Evolutionary conservation across 2,329 filamentous ascomycete genomes (phyloP), one percentile per base, ranked within the genome.

Genomic region (Elsinoe australis): DNA sequence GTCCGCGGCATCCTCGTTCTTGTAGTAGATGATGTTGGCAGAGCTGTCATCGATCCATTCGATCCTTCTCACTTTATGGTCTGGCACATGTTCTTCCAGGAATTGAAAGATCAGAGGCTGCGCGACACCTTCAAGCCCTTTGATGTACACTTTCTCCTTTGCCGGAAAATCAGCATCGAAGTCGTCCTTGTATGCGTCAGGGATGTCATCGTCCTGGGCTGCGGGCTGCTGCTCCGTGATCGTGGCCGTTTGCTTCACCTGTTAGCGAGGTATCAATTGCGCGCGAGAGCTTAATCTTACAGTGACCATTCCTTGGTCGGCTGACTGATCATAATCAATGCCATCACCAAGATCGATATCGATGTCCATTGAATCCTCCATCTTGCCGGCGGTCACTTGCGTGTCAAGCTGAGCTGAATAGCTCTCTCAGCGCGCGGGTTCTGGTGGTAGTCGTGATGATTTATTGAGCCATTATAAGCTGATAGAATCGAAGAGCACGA

Each of bases 21-120:
- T 72, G 49, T 72, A 71, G 68, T 92, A 96, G 46, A 94, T 67
- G 47, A 95, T 72, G 62, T 96, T 96, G 53, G 87, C 87, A 0
- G 87, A 90, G 5, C 79, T 82, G 65, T 98, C 92, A 63, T 96
- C 87, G 55, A 98, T 87, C 92, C 92, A 98, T 68, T 96, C 88
- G 54, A 95, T 73, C 52, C 78, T 75, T 49, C 76, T 70, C 49
- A 81, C 71, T 46, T 69, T 60, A 49, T 74, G 71, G 10, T 66
- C 63, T 28, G 73, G 68, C 59, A 77, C 87, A 63, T 92, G 78
- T 53, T 85, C 75, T 39, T 72, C 67, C 29, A 59, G 56, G 58
- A 88, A 95, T 51, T 76, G 72, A 57, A 84, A 82, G 57, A 96
- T 83, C 54, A 95, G 80, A 49, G 80, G 75, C 21, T 88, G 88